Base-by-base conservation (phyloP, 768 basidiomycete species). In the Tylopilus felleus region DNA sequence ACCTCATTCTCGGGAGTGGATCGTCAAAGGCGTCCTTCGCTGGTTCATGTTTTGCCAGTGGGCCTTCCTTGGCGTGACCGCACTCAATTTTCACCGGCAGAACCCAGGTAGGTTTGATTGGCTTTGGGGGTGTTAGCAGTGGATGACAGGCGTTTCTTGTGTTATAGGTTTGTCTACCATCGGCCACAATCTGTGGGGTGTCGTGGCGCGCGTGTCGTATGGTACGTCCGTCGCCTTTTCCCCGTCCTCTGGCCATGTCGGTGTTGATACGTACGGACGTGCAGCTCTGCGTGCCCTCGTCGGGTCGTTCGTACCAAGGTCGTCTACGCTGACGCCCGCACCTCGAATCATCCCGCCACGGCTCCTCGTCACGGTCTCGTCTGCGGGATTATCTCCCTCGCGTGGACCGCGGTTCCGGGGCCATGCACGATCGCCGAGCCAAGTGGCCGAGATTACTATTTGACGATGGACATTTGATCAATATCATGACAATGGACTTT, bases 1-100 rank as follows among this genome's bases (percentile, higher is more conserved):
- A 13, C 56, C 62, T 27, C 61, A 57, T 21, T 51, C 56, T 38
- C 57, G 47, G 45, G 61, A 64, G 22, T 38, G 59, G 51, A 33
- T 63, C 35, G 38, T 57, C 25, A 57, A 56, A 43, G 36, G 47
- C 22, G 27, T 51, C 17, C 17, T 62, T 29, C 31, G 35, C 28
- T 56, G 53, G 51, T 28, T 60, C 36, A 8, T 39, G 6, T 38
- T 57, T 31, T 60, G 40, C 41, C 49, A 51, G 17, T 51, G 55
- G 58, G 33, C 41, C n/a, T 46, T 57, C 25, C 38, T 57, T 0
- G 42, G 54, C 14, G 27, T 14, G n/a, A 51, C 9, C 58, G 12
- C 27, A 19, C 5, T 17, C 39, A 36, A 12, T 14, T 23, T 51
- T 19, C 19, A 46, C 4, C 36, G 23, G 8, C 23, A 27, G 2